Evolutionary conservation across 768 basidiomycete species (phyloP).

Genomic region (Chalciporus pseudorubinellus): DNA sequence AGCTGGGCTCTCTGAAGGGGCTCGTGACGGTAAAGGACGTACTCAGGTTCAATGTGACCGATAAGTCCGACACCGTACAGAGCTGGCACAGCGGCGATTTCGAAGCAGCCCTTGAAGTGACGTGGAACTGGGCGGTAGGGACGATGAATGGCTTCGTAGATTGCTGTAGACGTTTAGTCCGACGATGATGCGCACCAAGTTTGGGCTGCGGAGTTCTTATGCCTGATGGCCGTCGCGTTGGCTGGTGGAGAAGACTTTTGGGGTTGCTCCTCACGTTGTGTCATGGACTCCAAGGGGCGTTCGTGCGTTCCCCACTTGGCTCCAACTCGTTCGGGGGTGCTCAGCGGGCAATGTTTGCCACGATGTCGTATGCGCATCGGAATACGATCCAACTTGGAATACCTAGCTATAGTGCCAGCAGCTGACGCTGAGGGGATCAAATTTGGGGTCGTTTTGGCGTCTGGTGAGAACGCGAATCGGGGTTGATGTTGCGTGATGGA

Average conservation of each 20-base stretch:
- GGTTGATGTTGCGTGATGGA: neutral
- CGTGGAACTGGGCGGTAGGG: conserved; percentile 53
- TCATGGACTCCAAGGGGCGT: neutral
- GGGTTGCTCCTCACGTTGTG: neutral
- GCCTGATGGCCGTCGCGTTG: neutral
- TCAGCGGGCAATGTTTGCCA: neutral
- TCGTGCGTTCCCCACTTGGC: neutral
- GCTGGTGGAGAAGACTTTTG: neutral
- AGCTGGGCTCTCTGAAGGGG: conserved; percentile 77
- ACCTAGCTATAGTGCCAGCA: neutral
- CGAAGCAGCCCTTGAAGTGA: conserved; percentile 59
- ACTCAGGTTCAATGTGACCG: conserved; percentile 72
- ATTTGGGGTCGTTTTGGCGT: neutral
- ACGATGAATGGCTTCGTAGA: conserved; percentile 31
- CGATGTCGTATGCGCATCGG: too few species aligned
- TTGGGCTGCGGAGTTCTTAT: neutral
- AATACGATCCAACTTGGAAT: too few species aligned
- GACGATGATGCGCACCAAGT: conserved; percentile 16
- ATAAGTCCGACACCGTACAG: conserved; percentile 49
- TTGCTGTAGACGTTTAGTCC: conserved; percentile 26
- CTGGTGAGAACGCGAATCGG: neutral
- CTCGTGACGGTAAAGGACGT: conserved; percentile 97
- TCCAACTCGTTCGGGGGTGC: neutral
- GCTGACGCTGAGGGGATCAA: neutral
- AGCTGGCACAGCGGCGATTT: conserved; percentile 62